These are phyloP conservation scores for Dinochytrium kinnereticum DNA, from an alignment of 371 early-diverging fungal genomes.

Conservation along the genomic window DNA sequence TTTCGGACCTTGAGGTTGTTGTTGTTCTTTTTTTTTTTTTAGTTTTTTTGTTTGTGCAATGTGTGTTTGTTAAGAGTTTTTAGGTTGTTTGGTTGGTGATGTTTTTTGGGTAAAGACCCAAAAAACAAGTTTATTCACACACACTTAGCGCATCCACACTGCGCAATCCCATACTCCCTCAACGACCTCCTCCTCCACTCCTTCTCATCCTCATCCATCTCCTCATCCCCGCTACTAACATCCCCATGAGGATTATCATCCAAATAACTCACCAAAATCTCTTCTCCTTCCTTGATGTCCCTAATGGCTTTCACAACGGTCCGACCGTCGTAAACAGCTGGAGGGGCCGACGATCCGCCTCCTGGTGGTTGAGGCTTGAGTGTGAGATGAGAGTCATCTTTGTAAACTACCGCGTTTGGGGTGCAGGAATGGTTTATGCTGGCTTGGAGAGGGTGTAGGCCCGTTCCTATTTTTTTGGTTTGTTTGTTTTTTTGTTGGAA, in stretches of 20 bases:
- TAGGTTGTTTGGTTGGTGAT: too few relatives aligned
- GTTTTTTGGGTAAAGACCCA: too few relatives aligned
- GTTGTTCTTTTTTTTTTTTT: too few relatives aligned
- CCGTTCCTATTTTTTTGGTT: slow-evolving; percentile 15
- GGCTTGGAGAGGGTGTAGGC: slow-evolving; percentile 32
- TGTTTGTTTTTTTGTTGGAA: too few relatives aligned
- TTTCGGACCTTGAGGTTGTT: too few relatives aligned
- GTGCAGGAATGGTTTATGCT: slow-evolving; percentile 38
- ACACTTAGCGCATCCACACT: slow-evolving; percentile 28
- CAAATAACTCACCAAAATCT: slow-evolving; percentile 33
- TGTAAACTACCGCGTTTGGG: slow-evolving; percentile 36
- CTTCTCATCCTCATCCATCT: slow-evolving; percentile 10
- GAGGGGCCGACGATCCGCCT: neutral
- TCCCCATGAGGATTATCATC: slow-evolving; percentile 26
- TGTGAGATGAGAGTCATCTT: slow-evolving; percentile 2
- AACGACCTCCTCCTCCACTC: slow-evolving; percentile 26
- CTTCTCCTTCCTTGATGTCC: slow-evolving; percentile 28
- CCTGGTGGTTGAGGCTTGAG: neutral
- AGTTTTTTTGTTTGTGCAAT: too few relatives aligned
- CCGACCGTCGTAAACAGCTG: slow-evolving; percentile 22
- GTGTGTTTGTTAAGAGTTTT: too few relatives aligned
- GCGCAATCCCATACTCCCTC: slow-evolving; percentile 29
- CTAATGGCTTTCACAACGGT: slow-evolving; percentile 30
- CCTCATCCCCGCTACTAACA: slow-evolving; percentile 7
- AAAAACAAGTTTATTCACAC: too few relatives aligned